Percentiles rank a stretch among this genome's conserved stretches.
phyloP scores from a whole-genome alignment of 2,329 filamentous ascomycete genomes.

The Penicillium sp. region DNA sequence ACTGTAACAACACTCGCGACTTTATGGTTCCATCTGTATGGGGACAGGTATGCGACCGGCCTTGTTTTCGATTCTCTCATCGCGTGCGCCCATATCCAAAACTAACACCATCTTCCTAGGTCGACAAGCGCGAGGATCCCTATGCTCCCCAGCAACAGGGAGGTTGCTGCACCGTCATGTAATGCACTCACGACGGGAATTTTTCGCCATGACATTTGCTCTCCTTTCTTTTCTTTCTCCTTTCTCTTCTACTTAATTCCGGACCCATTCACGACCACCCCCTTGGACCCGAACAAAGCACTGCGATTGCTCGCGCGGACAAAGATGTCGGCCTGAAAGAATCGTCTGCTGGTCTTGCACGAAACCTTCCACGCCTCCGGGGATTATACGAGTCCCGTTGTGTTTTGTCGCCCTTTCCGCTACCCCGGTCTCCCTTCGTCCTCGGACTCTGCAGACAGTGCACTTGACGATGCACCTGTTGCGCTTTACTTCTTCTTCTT shows the following conservation, averaged over 20 bases:
- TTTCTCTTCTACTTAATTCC: slow-evolving; percentile 22
- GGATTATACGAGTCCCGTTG: slow-evolving; percentile 5
- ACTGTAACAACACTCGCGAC: slow-evolving; percentile 96
- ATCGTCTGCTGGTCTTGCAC: slow-evolving; percentile 26
- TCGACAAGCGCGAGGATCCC: slow-evolving; percentile 95
- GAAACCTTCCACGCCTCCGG: slow-evolving; percentile 15
- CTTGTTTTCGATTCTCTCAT: neutral
- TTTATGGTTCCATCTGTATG: slow-evolving; percentile 99
- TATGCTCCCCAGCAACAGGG: slow-evolving; percentile 92
- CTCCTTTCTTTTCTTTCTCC: slow-evolving; percentile 8
- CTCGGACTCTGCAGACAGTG: slow-evolving; percentile 6
- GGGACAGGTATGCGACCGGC: slow-evolving; percentile 62
- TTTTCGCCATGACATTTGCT: slow-evolving; percentile 24
- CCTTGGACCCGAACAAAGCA: slow-evolving; percentile 12
- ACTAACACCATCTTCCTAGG: slow-evolving; percentile 45
- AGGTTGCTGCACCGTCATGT: slow-evolving; percentile 97
- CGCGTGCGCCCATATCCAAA: slow-evolving; percentile 5
- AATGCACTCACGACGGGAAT: slow-evolving; percentile 39
- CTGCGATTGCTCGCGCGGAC: slow-evolving; percentile 19
- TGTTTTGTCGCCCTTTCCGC: slow-evolving; percentile 6
- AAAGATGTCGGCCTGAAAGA: slow-evolving; percentile 18
- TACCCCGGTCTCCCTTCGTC: neutral
- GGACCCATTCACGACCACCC: slow-evolving; percentile 18
- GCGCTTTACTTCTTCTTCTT: slow-evolving; percentile 10
- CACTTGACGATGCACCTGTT: slow-evolving; percentile 20